phyloP scores from a whole-genome alignment of 345 rosid species.

The Xanthoceras sorbifolium region DNA sequence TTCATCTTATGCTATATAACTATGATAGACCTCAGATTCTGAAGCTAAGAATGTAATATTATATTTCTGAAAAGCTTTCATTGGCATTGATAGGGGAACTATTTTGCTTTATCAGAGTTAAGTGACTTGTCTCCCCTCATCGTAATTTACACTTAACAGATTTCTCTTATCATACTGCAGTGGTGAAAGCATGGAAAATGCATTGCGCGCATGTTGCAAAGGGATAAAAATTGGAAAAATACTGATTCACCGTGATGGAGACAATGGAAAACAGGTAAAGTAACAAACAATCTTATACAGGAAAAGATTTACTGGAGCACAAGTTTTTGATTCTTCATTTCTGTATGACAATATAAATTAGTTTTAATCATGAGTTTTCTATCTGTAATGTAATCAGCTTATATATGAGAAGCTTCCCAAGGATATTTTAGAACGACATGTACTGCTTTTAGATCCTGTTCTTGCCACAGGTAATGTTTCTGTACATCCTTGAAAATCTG shows the following conservation, averaged over 20 bases:
- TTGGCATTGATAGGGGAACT: slow-evolving; percentile 11
- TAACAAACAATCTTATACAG: not conserved
- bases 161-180: slow-evolving; percentile 41
- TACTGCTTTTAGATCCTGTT: slow-evolving; percentile 94
- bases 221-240: slow-evolving; percentile 99
- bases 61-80: slow-evolving; percentile 16
- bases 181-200: slow-evolving; percentile 99
- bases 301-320: not conserved
- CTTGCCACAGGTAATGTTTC: slow-evolving; percentile 76
- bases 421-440: slow-evolving; percentile 95
- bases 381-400: slow-evolving; percentile 52
- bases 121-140: not conserved
- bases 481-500: not conserved
- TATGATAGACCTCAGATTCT: slow-evolving; percentile 6
- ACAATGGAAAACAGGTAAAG: slow-evolving; percentile 86
- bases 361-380: slow-evolving; percentile 12
- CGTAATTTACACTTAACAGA: slow-evolving; percentile 18
- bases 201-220: slow-evolving; percentile 95
- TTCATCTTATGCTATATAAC: slow-evolving; percentile 10
- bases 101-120: slow-evolving; percentile 6
- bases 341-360: not conserved
- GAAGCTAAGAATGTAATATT: not conserved
- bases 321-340: not conserved
- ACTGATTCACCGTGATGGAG: slow-evolving; percentile 96
- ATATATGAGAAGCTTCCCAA: slow-evolving; percentile 97